Conservation (phyloP, 2,329 filamentous ascomycete genomes). For the Monosporascus sp. region DNA sequence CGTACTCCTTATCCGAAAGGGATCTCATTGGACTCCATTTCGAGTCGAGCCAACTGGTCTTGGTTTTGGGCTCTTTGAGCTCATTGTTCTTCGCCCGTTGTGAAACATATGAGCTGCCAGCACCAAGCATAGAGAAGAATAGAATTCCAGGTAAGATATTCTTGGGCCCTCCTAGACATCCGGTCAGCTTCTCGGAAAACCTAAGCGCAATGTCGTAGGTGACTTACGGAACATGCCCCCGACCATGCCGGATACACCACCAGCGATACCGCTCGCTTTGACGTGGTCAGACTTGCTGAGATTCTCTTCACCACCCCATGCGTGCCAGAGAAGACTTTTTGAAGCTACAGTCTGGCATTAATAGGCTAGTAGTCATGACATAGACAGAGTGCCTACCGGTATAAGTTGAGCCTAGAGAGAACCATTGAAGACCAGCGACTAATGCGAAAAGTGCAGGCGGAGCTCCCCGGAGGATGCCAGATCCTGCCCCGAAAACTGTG, state of each 20-base stretch:
- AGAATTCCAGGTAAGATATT: constrained; percentile 48
- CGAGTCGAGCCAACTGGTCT: constrained; percentile 43
- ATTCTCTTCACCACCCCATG: constrained; percentile 45
- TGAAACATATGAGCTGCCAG: constrained; percentile 26
- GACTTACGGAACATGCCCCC: constrained; percentile 50
- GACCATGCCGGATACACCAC: constrained; percentile 60
- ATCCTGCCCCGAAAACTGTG: constrained; percentile 58
- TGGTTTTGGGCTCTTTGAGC: constrained; percentile 7
- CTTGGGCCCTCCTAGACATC: constrained; percentile 40
- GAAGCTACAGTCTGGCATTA: constrained; percentile 35
- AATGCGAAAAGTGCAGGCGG: constrained; percentile 66
- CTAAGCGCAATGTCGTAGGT: neutral
- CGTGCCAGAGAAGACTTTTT: constrained; percentile 39
- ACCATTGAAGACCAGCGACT: constrained; percentile 74
- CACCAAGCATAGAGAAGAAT: constrained; percentile 40
- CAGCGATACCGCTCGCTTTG: constrained; percentile 64
- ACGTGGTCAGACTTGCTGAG: constrained; percentile 54
- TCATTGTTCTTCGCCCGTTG: constrained; percentile 11
- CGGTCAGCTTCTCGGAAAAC: constrained; percentile 7
- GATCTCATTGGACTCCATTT: constrained; percentile 68
- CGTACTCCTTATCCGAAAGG: constrained; percentile 68
- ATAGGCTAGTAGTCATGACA: neutral
- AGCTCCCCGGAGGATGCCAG: constrained; percentile 64
- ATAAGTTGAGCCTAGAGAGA: constrained; percentile 69
- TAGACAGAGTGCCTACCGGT: constrained; percentile 51